Evolutionary conservation across 1,284 basidiomycete species (phyloP).

Genomic region (Trichosporon faecale): DNA sequence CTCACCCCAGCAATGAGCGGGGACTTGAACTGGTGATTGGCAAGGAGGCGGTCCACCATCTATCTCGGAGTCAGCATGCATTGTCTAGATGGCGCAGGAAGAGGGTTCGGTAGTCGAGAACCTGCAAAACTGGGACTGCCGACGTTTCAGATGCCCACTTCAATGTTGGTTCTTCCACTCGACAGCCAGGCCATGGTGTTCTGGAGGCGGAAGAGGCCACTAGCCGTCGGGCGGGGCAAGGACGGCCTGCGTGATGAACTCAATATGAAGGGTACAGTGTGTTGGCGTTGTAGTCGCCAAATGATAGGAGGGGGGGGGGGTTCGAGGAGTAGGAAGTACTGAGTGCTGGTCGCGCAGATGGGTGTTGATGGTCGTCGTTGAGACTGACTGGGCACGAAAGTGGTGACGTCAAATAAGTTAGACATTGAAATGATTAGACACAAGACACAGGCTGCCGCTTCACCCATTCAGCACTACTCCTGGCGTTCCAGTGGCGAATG

Average conservation of each 20-base stretch:
- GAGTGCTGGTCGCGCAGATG: not conserved
- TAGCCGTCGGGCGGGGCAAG: slow-evolving; percentile 2
- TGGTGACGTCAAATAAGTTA: slow-evolving; percentile 6
- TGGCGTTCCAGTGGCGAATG: not conserved
- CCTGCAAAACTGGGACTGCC: not conserved
- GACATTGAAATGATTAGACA: not conserved
- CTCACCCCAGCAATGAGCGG: slow-evolving; percentile 39
- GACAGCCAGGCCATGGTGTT: slow-evolving; percentile 46
- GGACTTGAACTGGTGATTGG: slow-evolving; percentile 39
- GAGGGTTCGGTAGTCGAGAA: too few relatives aligned
- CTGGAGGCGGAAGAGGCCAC: not conserved
- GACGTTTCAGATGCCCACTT: slow-evolving; percentile 30
- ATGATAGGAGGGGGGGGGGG: not conserved
- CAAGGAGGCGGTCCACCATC: slow-evolving; percentile 44
- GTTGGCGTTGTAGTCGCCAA: slow-evolving; percentile 3
- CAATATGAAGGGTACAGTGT: not conserved
- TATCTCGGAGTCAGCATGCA: slow-evolving; percentile 20
- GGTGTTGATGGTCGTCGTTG: slow-evolving; percentile 1
- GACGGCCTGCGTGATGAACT: not conserved
- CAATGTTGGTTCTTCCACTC: slow-evolving; percentile 41
- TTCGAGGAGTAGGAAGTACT: not conserved
- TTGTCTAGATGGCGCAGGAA: not conserved
- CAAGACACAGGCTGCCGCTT: not conserved
- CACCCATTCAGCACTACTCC: not conserved
- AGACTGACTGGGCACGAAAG: not conserved